Evolutionary conservation across 208 protist genomes (phyloP).

Genomic region (Trypanosoma theileri): DNA sequence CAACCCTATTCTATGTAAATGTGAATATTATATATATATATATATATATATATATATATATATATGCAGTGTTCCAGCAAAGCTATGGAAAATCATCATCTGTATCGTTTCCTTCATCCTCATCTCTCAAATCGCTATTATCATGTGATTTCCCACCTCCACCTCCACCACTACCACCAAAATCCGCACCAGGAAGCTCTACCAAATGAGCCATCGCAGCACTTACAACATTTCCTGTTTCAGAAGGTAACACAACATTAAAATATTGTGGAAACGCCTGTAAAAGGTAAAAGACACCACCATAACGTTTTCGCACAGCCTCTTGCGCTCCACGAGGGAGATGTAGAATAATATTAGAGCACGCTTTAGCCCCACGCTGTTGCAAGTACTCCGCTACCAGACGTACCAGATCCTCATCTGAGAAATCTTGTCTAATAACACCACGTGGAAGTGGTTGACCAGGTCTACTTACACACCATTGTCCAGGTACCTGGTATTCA

Average conservation of each 20-base stretch:
- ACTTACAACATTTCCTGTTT: conserved; percentile 60
- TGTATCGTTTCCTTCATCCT: conserved; percentile 13
- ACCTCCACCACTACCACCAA: conserved; percentile 16
- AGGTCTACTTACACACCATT: conserved; percentile 71
- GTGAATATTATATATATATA: too few relatives aligned
- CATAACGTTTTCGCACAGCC: conserved; percentile 63
- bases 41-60: too few relatives aligned
- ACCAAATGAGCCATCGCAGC: conserved; percentile 78
- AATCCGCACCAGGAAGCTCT: conserved; percentile 46
- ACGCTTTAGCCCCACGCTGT: conserved; percentile 36
- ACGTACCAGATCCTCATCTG: conserved; percentile 73
- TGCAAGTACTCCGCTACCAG: conserved; percentile 81
- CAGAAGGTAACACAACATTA: conserved; percentile 70
- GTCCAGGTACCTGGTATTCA: conserved; percentile 71
- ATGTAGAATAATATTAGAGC: conserved; percentile 55
- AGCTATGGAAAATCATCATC: conserved; percentile 2
- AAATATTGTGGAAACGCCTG: conserved; percentile 79
- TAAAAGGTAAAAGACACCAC: conserved; percentile 78
- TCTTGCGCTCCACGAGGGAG: conserved; percentile 81
- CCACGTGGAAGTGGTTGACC: conserved; percentile 78
- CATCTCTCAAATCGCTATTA: conserved; percentile 1
- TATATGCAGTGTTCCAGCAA: too few relatives aligned
- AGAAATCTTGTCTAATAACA: conserved; percentile 78
- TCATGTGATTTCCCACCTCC: neutral
- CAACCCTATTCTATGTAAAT: too few relatives aligned